Base-by-base conservation (phyloP, 202 grass and related monocot species). In the Zizania palustris region DNA sequence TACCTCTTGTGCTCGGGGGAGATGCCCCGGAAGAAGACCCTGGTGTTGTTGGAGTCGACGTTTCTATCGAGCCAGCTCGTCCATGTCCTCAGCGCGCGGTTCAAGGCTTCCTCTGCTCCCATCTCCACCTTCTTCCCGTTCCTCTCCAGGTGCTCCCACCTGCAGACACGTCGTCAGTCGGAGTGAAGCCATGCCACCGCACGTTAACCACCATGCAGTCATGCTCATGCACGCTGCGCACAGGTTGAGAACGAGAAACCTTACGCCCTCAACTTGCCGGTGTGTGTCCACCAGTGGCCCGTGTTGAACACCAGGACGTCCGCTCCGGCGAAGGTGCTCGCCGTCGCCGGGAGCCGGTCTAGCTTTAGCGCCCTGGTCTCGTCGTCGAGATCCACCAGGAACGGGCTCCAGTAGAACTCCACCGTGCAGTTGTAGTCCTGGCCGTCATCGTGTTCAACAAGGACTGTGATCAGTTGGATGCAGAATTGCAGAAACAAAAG, bases 231-330 rank as follows among this genome's bases (percentile, higher is more conserved):
- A n/a, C n/a, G n/a, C n/a, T n/a, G n/a, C n/a, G n/a, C 0, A 16
- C 0, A 3, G 8, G 40, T 11, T 4, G 11, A 28, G 18, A 33
- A 3, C 11, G 34, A 10, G 11, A 13, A 5, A 3, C 68, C 90
- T 65, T 65, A 85, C 85, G 82, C 66, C 34, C 63, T 80, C 15
- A 93, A 69, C 63, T 85, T 93, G 70, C 91, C 82, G 2, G 53
- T 87, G 69, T 89, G 86, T n/a, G 86, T 89, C 90, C 86, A 93
- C 83, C 90, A 89, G 63, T 92, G 90, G 3, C 86, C 86, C 19
- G 83, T 89, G 81, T 90, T 93, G 87, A 85, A 88, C 65, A 93
- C 38, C 9, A 90, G 39, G 60, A 85, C 78, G 9, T 93, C 85
- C 0, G 82, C 91, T 0, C 38, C 71, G 5, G 16, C 35, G 9